Conservation (phyloP, 2,329 filamentous ascomycete species). For the Ilyonectria robusta region DNA sequence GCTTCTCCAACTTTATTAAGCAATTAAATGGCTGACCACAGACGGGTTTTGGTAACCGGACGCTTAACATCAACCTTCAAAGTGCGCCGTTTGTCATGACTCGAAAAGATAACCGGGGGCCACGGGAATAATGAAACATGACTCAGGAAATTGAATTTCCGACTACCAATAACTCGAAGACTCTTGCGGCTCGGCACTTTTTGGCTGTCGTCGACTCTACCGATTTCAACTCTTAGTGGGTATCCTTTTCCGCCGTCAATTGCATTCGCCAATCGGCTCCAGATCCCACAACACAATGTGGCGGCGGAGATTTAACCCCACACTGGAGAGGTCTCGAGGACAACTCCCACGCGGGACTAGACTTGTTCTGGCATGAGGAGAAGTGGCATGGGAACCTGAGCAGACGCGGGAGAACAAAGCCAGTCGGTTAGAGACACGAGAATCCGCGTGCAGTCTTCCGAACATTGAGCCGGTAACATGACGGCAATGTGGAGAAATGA, state of each 20-base stretch:
- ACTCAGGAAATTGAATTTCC: slow-evolving; percentile 16
- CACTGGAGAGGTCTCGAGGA: slow-evolving; percentile 21
- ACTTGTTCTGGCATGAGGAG: slow-evolving; percentile 14
- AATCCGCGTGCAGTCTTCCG: slow-evolving; percentile 28
- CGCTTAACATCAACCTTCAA: slow-evolving; percentile 2
- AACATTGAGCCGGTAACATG: slow-evolving; percentile 7
- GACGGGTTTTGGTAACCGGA: slow-evolving; percentile 2
- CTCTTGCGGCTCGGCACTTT: slow-evolving; percentile 4
- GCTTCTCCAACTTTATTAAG: background rate
- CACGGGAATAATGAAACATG: slow-evolving; percentile 1
- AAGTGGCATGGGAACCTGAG: background rate
- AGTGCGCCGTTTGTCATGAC: background rate
- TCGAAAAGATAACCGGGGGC: slow-evolving; percentile 6
- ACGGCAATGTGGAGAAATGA: slow-evolving; percentile 9
- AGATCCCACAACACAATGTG: background rate
- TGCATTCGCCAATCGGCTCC: slow-evolving; percentile 1
- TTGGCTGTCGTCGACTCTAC: background rate
- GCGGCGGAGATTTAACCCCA: slow-evolving; percentile 8
- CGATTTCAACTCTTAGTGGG: slow-evolving; percentile 7
- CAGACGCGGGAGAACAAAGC: slow-evolving; percentile 1
- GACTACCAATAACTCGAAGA: background rate
- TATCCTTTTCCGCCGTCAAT: slow-evolving; percentile 29
- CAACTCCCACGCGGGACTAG: slow-evolving; percentile 13
- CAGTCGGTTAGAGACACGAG: slow-evolving; percentile 1
- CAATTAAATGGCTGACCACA: background rate